Evolutionary conservation across 331 rosid genomes (phyloP), one percentile per base, ranked within the genome.

Genomic region (Pyrus hybrid): DNA sequence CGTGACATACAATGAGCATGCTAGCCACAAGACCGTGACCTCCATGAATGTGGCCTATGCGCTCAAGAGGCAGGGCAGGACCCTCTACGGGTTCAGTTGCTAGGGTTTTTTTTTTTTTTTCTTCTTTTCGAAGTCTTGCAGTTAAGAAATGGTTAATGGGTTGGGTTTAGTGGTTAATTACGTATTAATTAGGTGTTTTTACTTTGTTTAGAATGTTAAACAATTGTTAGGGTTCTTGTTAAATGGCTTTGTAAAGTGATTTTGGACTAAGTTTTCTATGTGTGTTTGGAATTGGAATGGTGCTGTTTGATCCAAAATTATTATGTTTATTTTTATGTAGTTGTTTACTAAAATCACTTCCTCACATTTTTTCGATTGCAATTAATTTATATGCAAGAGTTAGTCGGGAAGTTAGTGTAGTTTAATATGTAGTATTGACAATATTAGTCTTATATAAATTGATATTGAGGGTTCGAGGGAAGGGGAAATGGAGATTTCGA

Each of bases 31-130:
- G 66, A 79, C 71, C 0, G 75, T 79, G 70, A 79, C 83, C 0
- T 71, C 79, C 51, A 73, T 73, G 79, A 75, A 79, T 7, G 79
- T 79, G 41, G 79, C 73, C 25, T 79, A 63, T 3, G 72, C 77
- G 41, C 41, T 8, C 41, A 33, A 33, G 41, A 33, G 41, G 41
- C 41, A 7, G 41, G 41, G 41, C 10, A 7, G 72, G 65, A 78
- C 81, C 47, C 75, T 78, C 25, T 78, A 63, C 56, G 77, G 77
- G 32, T 78, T 78, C 13, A 72, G 77, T 33, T 72, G 81, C 62
- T 77, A 62, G 30, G 66, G 28, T 25, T 62, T 45, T 2, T 2
- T n/a, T n/a, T n/a, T n/a, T n/a, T n/a, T 7, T 4, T 33, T 11
- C 1, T n/a, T n/a, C n/a, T 5, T 5, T 0, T 13, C 17, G 7